Evolutionary conservation across 73 alveolate species (phyloP), one percentile per base, ranked within the genome.

Genomic region (Paramecium sexaurelia): DNA sequence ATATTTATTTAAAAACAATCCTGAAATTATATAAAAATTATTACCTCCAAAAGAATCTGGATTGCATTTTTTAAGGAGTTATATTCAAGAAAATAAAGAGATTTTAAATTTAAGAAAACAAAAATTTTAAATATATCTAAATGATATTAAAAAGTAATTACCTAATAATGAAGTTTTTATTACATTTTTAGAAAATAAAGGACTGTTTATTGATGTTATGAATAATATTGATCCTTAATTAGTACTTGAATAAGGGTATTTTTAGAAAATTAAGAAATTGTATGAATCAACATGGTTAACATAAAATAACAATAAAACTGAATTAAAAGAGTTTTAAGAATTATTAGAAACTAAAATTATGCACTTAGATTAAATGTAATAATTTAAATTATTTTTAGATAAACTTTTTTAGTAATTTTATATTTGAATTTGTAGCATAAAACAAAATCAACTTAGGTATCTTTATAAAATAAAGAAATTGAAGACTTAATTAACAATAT

Each of bases 121-220:
- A 11, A 73, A 73, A 39, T 73, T 73, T 73, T 73, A 73, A 36
- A 73, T 73, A n/a, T 73, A 73, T n/a, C 43, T 73, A 5, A 73
- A 73, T 39, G 87, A 73, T 73, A 27, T 73, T 3, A 36, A 73
- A 36, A 39, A 73, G 57, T 7, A 73, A 36, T 22, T 73, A 33
- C 55, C 55, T 6, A 39, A 73, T 3, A n/a, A 73, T 73, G 55
- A 73, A 13, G 29, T 73, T 9, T 2, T 73, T 1, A 33, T 2
- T n/a, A 36, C 32, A 15, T 73, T 73, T n/a, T 19, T 73, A 13
- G 43, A 15, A 11, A 10, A 17, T 29, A 10, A 73, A 36, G 56
- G n/a, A 39, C 1, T 8, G 13, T 73, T 73, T 73, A 36, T 11
- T n/a, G 39, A 73, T 3, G 11, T 33, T 33, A 20, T 73, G 13